A percentile compares a stretch with the other conserved stretches of the same genome.
These are phyloP conservation scores for Pholiota microspora DNA, from an alignment of 768 basidiomycete genomes.

Conservation along the genomic window DNA sequence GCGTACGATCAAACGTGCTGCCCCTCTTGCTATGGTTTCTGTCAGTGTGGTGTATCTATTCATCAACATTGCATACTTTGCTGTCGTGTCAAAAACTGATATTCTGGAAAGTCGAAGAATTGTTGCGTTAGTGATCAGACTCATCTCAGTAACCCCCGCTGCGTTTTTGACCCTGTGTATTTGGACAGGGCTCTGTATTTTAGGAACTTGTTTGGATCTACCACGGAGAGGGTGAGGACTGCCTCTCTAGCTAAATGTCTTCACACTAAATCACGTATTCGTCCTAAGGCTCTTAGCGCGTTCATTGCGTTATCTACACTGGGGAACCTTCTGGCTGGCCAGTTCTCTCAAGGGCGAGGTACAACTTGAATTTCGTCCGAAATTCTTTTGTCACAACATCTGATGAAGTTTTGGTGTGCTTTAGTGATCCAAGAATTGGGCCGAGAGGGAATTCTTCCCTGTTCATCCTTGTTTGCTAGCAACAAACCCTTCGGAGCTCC, in stretches of 20 bases:
- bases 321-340: slow-evolving; percentile 60
- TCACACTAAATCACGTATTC: not conserved
- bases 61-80: slow-evolving; percentile 73
- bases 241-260: not conserved
- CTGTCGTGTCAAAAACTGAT: slow-evolving; percentile 67
- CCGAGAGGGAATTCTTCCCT: slow-evolving; percentile 67
- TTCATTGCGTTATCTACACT: slow-evolving; percentile 65
- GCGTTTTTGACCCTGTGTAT: not conserved
- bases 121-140: slow-evolving; percentile 51
- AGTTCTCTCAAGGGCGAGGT: slow-evolving; percentile 71
- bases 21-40: slow-evolving; percentile 59
- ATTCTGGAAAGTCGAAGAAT: slow-evolving; percentile 64
- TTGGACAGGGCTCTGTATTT: slow-evolving; percentile 63
- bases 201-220: slow-evolving; percentile 64
- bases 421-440: slow-evolving; percentile 74
- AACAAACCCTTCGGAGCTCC: slow-evolving; percentile 73
- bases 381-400: not conserved
- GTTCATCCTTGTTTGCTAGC: slow-evolving; percentile 64
- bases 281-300: slow-evolving; percentile 49
- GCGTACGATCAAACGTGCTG: slow-evolving; percentile 67
- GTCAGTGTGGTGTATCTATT: slow-evolving; percentile 62
- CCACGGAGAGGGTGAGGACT: slow-evolving; percentile 52
- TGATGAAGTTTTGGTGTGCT: not conserved
- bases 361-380: slow-evolving; percentile 3
- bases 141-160: not conserved